Conservation (phyloP, 2,329 filamentous ascomycete species). For the Neoarthrinium moseri region DNA sequence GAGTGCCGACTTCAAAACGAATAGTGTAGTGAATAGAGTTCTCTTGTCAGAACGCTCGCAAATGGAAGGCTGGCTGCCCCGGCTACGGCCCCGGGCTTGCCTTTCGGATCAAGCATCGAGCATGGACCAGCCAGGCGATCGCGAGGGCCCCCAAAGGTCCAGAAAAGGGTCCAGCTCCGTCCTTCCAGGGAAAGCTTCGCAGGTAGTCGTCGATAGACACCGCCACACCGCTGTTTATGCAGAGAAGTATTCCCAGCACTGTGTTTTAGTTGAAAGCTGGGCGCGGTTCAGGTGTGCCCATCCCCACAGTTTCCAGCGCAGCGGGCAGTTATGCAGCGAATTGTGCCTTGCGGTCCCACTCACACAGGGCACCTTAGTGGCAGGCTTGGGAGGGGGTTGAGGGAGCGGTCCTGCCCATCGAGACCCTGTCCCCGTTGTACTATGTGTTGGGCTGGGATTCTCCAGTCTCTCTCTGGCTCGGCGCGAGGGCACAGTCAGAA, state of each 20-base stretch:
- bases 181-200: not conserved
- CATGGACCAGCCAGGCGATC: not conserved
- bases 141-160: too few species aligned
- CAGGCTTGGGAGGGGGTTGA: too few species aligned
- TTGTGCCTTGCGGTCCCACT: too few species aligned
- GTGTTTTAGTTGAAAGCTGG: not conserved
- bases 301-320: not conserved
- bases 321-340: too few species aligned
- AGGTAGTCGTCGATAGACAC: not conserved
- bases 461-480: not conserved
- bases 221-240: conserved; percentile 4
- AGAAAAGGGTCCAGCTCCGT: too few species aligned
- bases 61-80: too few species aligned
- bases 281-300: not conserved
- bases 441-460: not conserved
- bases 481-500: not conserved
- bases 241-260: not conserved
- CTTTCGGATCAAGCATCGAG: not conserved
- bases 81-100: too few species aligned
- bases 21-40: conserved; percentile 6
- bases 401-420: too few species aligned
- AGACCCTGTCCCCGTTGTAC: too few species aligned
- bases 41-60: too few species aligned
- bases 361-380: too few species aligned
- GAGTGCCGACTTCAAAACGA: too few species aligned